Evolutionary conservation across 371 early-diverging fungal species (phyloP).

Genomic region (Ecytonucleospora hepatopenaei): DNA sequence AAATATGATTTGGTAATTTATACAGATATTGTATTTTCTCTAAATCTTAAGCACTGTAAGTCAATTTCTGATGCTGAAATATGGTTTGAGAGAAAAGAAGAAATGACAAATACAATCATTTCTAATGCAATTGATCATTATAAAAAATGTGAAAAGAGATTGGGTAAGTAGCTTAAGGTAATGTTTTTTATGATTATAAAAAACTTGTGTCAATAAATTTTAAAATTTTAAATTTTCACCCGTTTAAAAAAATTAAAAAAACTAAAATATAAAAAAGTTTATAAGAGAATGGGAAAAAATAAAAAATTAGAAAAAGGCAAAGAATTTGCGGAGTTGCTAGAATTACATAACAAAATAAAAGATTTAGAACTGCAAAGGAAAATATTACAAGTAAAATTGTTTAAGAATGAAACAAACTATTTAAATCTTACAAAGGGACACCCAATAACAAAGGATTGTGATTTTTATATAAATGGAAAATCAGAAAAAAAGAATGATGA

Average conservation of each 20-base stretch:
- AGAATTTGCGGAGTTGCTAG: neutral
- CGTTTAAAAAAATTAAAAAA: too few relatives aligned
- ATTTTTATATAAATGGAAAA: slow-evolving; percentile 1
- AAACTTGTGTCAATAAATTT: too few relatives aligned
- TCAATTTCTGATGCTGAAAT: slow-evolving; percentile 6
- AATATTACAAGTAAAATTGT: neutral
- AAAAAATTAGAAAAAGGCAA: neutral
- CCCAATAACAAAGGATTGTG: neutral
- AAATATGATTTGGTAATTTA: slow-evolving; percentile 1
- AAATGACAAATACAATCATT: neutral
- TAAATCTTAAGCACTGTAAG: neutral
- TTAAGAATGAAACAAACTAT: slow-evolving; percentile 1
- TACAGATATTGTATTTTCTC: neutral
- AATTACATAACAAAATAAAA: neutral
- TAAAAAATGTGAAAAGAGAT: neutral
- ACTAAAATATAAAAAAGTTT: too few relatives aligned
- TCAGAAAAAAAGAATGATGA: neutral
- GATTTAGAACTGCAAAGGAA: neutral
- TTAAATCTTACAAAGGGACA: neutral
- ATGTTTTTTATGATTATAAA: too few relatives aligned
- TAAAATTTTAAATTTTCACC: too few relatives aligned
- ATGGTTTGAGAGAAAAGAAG: neutral
- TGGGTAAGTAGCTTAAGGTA: too few relatives aligned
- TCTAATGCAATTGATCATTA: slow-evolving; percentile 1
- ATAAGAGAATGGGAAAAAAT: neutral